phyloP scores from a whole-genome alignment of 768 basidiomycete species.

The Leucocoprinus sp. region DNA sequence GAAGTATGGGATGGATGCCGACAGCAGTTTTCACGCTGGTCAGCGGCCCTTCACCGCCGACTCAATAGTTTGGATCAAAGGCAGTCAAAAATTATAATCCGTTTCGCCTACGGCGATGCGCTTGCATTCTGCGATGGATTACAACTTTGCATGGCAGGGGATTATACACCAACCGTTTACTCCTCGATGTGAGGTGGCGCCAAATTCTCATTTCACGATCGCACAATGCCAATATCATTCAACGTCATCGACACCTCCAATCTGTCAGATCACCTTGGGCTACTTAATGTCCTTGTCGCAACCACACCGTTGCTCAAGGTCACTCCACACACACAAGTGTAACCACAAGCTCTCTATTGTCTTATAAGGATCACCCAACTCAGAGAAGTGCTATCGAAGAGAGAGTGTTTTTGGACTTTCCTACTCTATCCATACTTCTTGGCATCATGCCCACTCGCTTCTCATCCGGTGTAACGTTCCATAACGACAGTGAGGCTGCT shows the following conservation, averaged over 20 bases:
- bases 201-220: constrained; percentile 24
- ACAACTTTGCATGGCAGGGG: constrained; percentile 12
- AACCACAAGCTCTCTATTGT: constrained; percentile 34
- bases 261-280: constrained; percentile 35
- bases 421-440: constrained; percentile 10
- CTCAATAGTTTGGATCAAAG: constrained; percentile 5
- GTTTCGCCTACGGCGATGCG: constrained; percentile 34
- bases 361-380: not conserved
- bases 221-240: constrained; percentile 26
- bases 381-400: constrained; percentile 1
- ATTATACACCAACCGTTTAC: constrained; percentile 22
- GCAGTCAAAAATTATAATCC: constrained; percentile 18
- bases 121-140: constrained; percentile 30
- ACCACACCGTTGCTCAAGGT: constrained; percentile 29
- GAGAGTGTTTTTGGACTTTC: constrained; percentile 6
- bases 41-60: constrained; percentile 20
- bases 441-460: not conserved
- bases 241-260: constrained; percentile 46
- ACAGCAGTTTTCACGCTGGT: constrained; percentile 28
- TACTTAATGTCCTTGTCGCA: constrained; percentile 34
- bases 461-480: constrained; percentile 2
- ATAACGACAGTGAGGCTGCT: not conserved
- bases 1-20: constrained; percentile 23
- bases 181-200: constrained; percentile 26
- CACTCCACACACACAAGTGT: constrained; percentile 24